phyloP scores from a whole-genome alignment of 2,329 filamentous ascomycete genomes.

The Zasmidium angulare region DNA sequence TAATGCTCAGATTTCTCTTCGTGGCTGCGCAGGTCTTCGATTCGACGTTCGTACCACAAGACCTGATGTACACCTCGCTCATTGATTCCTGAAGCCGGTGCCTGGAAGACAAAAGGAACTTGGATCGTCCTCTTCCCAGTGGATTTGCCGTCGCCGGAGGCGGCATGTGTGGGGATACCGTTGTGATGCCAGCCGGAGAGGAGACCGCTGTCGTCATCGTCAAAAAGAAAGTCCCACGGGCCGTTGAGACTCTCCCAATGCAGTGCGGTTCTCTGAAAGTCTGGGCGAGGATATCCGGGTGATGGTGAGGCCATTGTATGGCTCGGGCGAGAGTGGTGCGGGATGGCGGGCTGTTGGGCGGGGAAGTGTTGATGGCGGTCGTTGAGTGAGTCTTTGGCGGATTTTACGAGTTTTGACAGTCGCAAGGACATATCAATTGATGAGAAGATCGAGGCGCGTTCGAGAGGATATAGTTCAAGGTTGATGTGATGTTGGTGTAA shows the following conservation, averaged over 20 bases:
- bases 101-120: slow-evolving; percentile 67
- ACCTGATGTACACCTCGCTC: slow-evolving; percentile 65
- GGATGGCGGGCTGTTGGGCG: slow-evolving; percentile 7
- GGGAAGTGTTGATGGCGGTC: slow-evolving; percentile 1
- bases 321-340: slow-evolving; percentile 4
- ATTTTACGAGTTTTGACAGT: slow-evolving; percentile 19
- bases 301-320: slow-evolving; percentile 13
- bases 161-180: slow-evolving; percentile 49
- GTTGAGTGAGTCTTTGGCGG: slow-evolving; percentile 10
- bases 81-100: slow-evolving; percentile 62
- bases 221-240: slow-evolving; percentile 57
- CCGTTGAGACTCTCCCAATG: slow-evolving; percentile 64
- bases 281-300: slow-evolving; percentile 60
- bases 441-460: too few relatives aligned
- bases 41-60: slow-evolving; percentile 61
- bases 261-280: slow-evolving; percentile 58
- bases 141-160: slow-evolving; percentile 26
- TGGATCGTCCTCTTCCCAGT: slow-evolving; percentile 55
- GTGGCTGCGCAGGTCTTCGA: slow-evolving; percentile 26
- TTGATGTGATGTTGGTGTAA: background rate
- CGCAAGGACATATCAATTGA: slow-evolving; percentile 16
- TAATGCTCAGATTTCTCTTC: slow-evolving; percentile 36
- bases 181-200: slow-evolving; percentile 53
- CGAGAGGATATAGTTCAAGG: too few relatives aligned
- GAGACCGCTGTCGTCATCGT: slow-evolving; percentile 62